Evolutionary conservation across 1,284 basidiomycete species (phyloP), one percentile per base, ranked within the genome.

Genomic region (Apiotrichum gamsii): DNA sequence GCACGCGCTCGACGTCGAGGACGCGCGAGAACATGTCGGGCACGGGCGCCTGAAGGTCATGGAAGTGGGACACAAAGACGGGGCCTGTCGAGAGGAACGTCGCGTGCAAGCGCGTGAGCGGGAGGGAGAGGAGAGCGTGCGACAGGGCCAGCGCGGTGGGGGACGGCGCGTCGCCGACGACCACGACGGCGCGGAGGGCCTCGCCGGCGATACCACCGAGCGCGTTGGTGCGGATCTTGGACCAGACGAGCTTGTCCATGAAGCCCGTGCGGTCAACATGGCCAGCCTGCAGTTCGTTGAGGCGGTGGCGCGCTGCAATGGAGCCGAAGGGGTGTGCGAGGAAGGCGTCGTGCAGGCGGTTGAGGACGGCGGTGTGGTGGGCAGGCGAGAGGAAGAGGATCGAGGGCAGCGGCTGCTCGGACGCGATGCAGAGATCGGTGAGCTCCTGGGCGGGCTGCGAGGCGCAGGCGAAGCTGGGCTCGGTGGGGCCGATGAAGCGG

Each of bases 11-110:
- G 11, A 29, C 41, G 16, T 43, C 49, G 33, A 45, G 39, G 15
- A 46, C 30, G 16, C 53, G 54, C 38, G 50, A 48, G 23, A 51
- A 41, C 8, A 52, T 34, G 45, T 57, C 48, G 18, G 50, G 47
- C 10, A 59, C 41, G 6, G 56, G 57, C n/a, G 56, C 53, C 49
- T 69, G 65, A 1, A 72, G 52, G 51, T 70, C 67, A 53, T 66
- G 63, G 47, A 62, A 67, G 57, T 68, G 64, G 19, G 64, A 57
- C 13, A 51, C 60, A 44, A 66, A 64, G 38, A 72, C 39, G 1
- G 67, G 67, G 11, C 65, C 67, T 2, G 67, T 36, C 3, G 63
- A 64, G 25, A 51, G 54, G 11, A 50, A 43, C 13, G 64, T 62
- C 6, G 58, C 25, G 24, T 54, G 48, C 10, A 68, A 45, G 15